Evolutionary conservation across 225 moss, liverwort and hornwort species (phyloP).

Genomic region (Ulota crispa): DNA sequence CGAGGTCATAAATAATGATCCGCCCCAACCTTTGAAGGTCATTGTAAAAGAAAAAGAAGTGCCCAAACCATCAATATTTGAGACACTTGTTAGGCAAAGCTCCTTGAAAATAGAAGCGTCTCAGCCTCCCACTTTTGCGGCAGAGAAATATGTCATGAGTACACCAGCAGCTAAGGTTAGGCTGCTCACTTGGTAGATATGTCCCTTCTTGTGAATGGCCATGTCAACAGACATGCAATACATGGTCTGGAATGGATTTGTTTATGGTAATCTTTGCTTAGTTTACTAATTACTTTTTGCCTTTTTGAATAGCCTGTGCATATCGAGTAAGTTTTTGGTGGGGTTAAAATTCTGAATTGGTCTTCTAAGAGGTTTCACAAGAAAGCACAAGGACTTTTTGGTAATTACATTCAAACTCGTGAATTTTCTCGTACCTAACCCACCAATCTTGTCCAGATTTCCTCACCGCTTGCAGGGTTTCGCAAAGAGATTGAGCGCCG

Average conservation of each 20-base stretch:
- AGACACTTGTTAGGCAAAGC: slow-evolving; percentile 76
- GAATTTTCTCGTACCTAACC: slow-evolving; percentile 11
- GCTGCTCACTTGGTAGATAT: background rate
- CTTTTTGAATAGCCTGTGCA: no score
- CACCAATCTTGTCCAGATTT: slow-evolving; percentile 49
- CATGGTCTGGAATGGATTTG: background rate
- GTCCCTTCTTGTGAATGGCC: background rate
- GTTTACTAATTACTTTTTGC: background rate
- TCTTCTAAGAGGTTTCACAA: background rate
- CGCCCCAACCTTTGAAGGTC: slow-evolving; percentile 13
- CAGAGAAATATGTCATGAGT: slow-evolving; percentile 77
- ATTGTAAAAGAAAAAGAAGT: slow-evolving; percentile 48
- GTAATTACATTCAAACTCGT: background rate
- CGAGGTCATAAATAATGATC: slow-evolving; percentile 8
- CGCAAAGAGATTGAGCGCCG: slow-evolving; percentile 94
- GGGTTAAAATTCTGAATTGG: background rate
- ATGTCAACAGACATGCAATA: background rate
- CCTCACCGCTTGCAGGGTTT: slow-evolving; percentile 88
- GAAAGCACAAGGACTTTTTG: background rate
- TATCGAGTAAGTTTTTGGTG: background rate
- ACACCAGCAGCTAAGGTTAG: slow-evolving; percentile 76
- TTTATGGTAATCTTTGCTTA: background rate
- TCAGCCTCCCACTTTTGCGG: slow-evolving; percentile 8
- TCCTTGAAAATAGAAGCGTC: slow-evolving; percentile 39
- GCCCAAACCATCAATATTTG: slow-evolving; percentile 52